A percentile compares a stretch with the other conserved stretches of the same genome.
Evolutionary conservation across 1,139 yeast species (phyloP).

Genomic region (Lodderomyces margitis): DNA sequence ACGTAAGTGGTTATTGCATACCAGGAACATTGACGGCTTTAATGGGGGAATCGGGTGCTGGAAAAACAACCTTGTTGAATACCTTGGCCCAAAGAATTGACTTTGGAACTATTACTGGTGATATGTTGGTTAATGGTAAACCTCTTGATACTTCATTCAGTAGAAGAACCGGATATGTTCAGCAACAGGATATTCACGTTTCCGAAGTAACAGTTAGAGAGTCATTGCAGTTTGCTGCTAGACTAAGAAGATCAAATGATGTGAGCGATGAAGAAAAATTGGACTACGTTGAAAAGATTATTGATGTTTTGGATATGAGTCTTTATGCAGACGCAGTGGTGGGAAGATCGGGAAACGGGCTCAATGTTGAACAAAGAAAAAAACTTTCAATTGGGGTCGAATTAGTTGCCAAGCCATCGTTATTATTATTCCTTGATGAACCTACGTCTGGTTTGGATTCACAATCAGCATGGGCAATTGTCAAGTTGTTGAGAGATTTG

Average conservation of each 20-base stretch:
- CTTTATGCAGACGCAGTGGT: constrained; percentile 63
- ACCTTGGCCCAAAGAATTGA: constrained; percentile 57
- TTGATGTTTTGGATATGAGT: constrained; percentile 55
- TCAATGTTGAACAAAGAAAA: constrained; percentile 66
- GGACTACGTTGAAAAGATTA: constrained; percentile 60
- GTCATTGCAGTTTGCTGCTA: constrained; percentile 58
- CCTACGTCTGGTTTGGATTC: constrained; percentile 94
- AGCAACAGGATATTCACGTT: constrained; percentile 63
- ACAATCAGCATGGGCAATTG: constrained; percentile 87
- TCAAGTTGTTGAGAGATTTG: constrained; percentile 70
- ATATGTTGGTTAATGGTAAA: constrained; percentile 59
- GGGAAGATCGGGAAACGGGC: constrained; percentile 56
- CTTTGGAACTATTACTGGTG: constrained; percentile 63
- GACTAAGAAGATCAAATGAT: constrained; percentile 52
- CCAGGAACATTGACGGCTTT: constrained; percentile 72
- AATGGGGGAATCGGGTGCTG: constrained; percentile 73
- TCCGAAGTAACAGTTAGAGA: constrained; percentile 60
- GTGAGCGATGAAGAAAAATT: constrained; percentile 33
- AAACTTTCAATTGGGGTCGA: constrained; percentile 77
- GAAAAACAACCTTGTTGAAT: constrained; percentile 63
- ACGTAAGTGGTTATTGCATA: constrained; percentile 62
- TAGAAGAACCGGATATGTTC: constrained; percentile 64
- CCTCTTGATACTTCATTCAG: constrained; percentile 52
- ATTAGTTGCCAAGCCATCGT: constrained; percentile 81
- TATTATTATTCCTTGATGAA: constrained; percentile 80